phyloP scores from a whole-genome alignment of 495 filamentous ascomycete species.

The Penicillium pulvis region DNA sequence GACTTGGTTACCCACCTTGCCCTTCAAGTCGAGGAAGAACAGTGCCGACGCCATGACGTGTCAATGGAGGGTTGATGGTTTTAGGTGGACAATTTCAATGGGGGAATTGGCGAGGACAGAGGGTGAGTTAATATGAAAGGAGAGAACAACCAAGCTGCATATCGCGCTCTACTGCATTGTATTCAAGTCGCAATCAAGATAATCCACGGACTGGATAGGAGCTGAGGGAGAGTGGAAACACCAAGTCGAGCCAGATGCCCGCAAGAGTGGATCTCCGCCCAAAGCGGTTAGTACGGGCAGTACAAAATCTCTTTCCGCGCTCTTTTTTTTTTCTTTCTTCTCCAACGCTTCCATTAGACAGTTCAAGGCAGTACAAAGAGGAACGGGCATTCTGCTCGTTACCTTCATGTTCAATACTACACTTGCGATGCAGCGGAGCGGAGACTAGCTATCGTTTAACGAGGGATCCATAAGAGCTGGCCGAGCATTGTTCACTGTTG shows the following conservation, averaged over 20 bases:
- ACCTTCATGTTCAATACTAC: constrained; percentile 60
- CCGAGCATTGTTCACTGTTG: constrained; percentile 71
- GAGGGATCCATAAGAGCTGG: constrained; percentile 88
- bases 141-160: constrained; percentile 18
- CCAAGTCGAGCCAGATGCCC: constrained; percentile 12
- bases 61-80: constrained; percentile 22
- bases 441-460: constrained; percentile 60
- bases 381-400: constrained; percentile 70
- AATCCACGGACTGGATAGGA: constrained; percentile 3
- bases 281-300: constrained; percentile 38
- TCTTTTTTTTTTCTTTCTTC: constrained; percentile 42
- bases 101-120: constrained; percentile 15
- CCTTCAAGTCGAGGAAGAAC: constrained; percentile 99
- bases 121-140: constrained; percentile 2
- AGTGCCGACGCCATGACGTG: constrained; percentile 89
- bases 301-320: constrained; percentile 28
- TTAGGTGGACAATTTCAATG: constrained; percentile 1
- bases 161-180: constrained; percentile 20
- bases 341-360: constrained; percentile 83
- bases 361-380: constrained; percentile 73
- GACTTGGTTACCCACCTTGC: constrained; percentile 69
- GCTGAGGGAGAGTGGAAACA: constrained; percentile 12
- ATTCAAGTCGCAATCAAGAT: constrained; percentile 1
- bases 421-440: constrained; percentile 82
- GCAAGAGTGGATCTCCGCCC: constrained; percentile 18